A percentile compares a stretch with the other conserved stretches of the same genome.
Conservation (phyloP, 495 filamentous ascomycete species). For the Daldinia concentrica region DNA sequence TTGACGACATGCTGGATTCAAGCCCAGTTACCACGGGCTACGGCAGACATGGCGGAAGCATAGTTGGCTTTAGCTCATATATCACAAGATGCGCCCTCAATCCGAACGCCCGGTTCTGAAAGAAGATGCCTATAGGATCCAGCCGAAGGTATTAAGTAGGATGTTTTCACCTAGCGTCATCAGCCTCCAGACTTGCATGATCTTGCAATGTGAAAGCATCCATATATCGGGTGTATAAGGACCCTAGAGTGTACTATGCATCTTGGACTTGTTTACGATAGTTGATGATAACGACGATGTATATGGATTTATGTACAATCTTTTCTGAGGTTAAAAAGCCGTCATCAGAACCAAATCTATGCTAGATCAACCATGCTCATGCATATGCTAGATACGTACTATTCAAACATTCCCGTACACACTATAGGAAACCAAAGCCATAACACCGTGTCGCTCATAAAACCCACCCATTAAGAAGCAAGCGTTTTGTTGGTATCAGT, state of each 20-base stretch:
- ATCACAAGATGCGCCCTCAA: conserved; percentile 31
- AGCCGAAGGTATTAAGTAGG: neutral
- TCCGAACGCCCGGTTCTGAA: neutral
- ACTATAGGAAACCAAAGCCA: conserved; percentile 5
- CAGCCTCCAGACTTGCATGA: neutral
- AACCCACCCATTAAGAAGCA: conserved; percentile 1
- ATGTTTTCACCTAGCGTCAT: neutral
- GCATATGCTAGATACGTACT: neutral
- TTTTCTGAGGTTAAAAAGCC: neutral
- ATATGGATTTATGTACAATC: conserved; percentile 1
- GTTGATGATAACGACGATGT: neutral
- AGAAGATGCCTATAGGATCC: neutral
- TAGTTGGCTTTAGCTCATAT: conserved; percentile 36
- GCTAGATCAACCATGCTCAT: neutral
- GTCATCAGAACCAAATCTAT: neutral
- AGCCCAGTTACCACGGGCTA: conserved; percentile 33
- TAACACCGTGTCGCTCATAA: conserved; percentile 17
- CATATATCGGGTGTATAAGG: neutral
- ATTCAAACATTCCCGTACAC: neutral
- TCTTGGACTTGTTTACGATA: neutral
- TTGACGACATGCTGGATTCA: conserved; percentile 32
- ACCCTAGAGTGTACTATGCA: neutral
- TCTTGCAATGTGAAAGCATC: neutral
- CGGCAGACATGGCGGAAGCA: conserved; percentile 26
- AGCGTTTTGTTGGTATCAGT: neutral